Base-by-base conservation (phyloP, 176 grass and related monocot species). In the Raddia distichophylla region DNA sequence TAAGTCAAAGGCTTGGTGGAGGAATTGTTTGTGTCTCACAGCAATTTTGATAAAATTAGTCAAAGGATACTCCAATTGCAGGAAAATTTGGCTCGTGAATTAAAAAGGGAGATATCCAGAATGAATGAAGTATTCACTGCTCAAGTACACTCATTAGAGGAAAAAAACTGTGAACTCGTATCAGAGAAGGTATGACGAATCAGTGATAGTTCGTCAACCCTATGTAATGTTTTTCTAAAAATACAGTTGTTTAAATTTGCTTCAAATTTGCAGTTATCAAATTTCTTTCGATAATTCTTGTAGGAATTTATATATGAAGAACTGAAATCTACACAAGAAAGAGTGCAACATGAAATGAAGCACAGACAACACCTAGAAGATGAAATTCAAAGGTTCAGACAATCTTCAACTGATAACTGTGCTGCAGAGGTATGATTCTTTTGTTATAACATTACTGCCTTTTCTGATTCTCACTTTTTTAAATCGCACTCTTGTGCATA, bases 281-380 rank as follows among this genome's bases (percentile, higher is more conserved):
- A 35, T 45, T 83, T 73, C 57, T 20, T 75, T 72, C 80, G 47
- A 77, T 81, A 75, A 84, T 77, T 90, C 20, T 69, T 83, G 53
- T 59, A 97, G 94, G 62, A 86, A 18, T 60, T 84, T 62, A 80
- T 94, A 69, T 84, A 84, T 82, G 83, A 71, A 82, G 88, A 98
- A 78, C 67, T 98, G 51, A 94, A 87, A 87, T 86, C 84, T 75
- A 62, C 86, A 47, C 81, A 91, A 91, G 82, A 93, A 67, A 93
- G 93, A 80, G 22, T 89, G 47, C 77, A 89, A 45, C 50, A 93
- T 20, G 92, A 93, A 74, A 85, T 83, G 61, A 87, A 9, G 32
- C 77, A 93, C 11, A 93, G 75, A 61, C 79, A 69, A 75, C 76
- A 60, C 73, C 95, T 98, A 75, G 92, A 98, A 91, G 90, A 89